phyloP scores from a whole-genome alignment of 2,329 filamentous ascomycete genomes.

The Chaetoscypha palmicola region DNA sequence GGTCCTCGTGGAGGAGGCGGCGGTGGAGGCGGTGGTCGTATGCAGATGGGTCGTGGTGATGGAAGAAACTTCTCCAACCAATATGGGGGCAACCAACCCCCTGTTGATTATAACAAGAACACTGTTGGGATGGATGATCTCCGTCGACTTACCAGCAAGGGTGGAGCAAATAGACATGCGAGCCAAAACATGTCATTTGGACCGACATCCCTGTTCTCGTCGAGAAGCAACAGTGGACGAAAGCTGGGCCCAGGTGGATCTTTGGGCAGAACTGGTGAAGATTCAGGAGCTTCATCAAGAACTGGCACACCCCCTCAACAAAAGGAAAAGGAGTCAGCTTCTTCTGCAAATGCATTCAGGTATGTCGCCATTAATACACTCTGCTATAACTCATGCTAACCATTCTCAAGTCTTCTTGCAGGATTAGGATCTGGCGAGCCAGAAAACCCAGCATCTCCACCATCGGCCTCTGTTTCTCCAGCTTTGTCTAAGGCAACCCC shows the following conservation, averaged over 20 bases:
- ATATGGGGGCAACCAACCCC: constrained; percentile 64
- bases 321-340: constrained; percentile 53
- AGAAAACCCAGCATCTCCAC: constrained; percentile 61
- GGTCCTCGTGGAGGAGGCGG: constrained; percentile 50
- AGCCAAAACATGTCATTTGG: constrained; percentile 61
- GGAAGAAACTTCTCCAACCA: constrained; percentile 72
- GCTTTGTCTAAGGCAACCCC: constrained; percentile 56
- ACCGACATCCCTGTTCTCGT: constrained; percentile 78
- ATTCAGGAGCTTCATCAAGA: constrained; percentile 81
- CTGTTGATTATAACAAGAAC: constrained; percentile 64
- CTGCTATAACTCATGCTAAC: constrained; percentile 22
- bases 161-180: constrained; percentile 47
- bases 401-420: constrained; percentile 42
- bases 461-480: constrained; percentile 60
- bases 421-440: constrained; percentile 43
- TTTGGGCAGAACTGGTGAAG: constrained; percentile 67
- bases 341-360: constrained; percentile 88
- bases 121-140: constrained; percentile 89
- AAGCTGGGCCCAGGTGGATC: constrained; percentile 69
- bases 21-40: constrained; percentile 59
- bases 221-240: constrained; percentile 85
- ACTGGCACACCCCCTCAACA: constrained; percentile 81
- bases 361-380: constrained; percentile 42
- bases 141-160: constrained; percentile 66
- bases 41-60: constrained; percentile 75